A percentile compares a stretch with the other conserved stretches of the same genome.
Conservation (phyloP, 805 yeast genomes). For the Nakazawaea sp. region DNA sequence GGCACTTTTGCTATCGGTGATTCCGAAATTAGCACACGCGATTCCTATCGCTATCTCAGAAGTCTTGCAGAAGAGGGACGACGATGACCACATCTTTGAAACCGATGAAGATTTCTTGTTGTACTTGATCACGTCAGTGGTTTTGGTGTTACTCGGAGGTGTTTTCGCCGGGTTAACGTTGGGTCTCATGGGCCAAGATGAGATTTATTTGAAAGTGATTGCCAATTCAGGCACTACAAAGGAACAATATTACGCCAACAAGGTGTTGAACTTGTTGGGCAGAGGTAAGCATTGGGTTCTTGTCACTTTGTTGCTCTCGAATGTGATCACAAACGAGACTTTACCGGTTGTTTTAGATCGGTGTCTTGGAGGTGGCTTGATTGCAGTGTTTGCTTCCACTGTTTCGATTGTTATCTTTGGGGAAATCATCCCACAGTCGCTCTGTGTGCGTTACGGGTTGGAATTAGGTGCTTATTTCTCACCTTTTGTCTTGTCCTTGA, state of each 20-base stretch:
- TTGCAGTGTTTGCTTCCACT: slow-evolving; percentile 92
- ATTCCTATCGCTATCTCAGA: slow-evolving; percentile 16
- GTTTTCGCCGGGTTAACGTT: slow-evolving; percentile 92
- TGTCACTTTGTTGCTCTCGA: slow-evolving; percentile 77
- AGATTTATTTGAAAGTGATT: slow-evolving; percentile 85
- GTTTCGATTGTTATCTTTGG: slow-evolving; percentile 91
- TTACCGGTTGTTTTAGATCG: slow-evolving; percentile 90
- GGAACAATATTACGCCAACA: slow-evolving; percentile 64
- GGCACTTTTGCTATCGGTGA: slow-evolving; percentile 15
- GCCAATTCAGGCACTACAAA: slow-evolving; percentile 72
- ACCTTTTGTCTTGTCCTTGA: slow-evolving; percentile 77
- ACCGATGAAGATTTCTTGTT: slow-evolving; percentile 30
- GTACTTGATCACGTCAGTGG: slow-evolving; percentile 46
- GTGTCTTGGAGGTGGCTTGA: slow-evolving; percentile 95
- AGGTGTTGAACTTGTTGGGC: slow-evolving; percentile 65
- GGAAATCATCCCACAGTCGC: slow-evolving; percentile 91
- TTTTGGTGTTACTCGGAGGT: slow-evolving; percentile 72
- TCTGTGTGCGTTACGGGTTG: slow-evolving; percentile 89
- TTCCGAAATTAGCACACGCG: slow-evolving; percentile 18
- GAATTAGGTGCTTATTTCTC: slow-evolving; percentile 86
- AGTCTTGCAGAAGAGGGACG: not conserved
- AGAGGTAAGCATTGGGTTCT: slow-evolving; percentile 95
- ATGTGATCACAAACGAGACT: slow-evolving; percentile 91
- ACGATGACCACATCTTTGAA: not conserved
- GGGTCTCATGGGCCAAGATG: slow-evolving; percentile 97